A percentile compares a stretch with the other conserved stretches of the same genome.
These are phyloP conservation scores for Senecio squalidus DNA, from an alignment of 140 eudicot species.

Conservation along the genomic window DNA sequence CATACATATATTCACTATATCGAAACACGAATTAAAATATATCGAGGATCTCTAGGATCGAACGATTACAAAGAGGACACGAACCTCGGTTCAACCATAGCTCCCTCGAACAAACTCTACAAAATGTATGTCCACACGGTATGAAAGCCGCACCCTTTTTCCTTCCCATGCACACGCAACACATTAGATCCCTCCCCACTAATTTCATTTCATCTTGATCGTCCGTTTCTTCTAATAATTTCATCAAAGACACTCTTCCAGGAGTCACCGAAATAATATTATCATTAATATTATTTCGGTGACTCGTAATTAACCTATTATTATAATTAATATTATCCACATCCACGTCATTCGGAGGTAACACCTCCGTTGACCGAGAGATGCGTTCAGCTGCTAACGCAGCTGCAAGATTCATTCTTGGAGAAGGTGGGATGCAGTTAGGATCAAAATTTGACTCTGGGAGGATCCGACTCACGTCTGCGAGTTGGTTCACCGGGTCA, in stretches of 20 bases:
- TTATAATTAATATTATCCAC: no score
- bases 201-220: constrained; percentile 24
- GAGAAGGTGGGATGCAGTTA: constrained; percentile 31
- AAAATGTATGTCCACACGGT: constrained; percentile 94
- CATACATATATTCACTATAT: neutral
- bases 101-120: constrained; percentile 97
- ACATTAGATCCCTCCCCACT: constrained; percentile 48
- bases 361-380: constrained; percentile 24
- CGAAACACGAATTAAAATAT: constrained; percentile 14
- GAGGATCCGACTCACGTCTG: constrained; percentile 12
- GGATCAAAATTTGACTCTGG: constrained; percentile 18
- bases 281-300: no score
- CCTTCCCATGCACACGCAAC: constrained; percentile 99
- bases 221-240: constrained; percentile 4
- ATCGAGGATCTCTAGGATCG: constrained; percentile 69
- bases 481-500: neutral
- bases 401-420: constrained; percentile 79
- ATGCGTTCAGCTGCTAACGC: constrained; percentile 84
- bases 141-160: constrained; percentile 91
- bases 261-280: neutral
- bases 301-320: no score
- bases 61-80: constrained; percentile 91
- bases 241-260: constrained; percentile 5
- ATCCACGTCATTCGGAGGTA: neutral
- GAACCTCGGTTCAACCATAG: constrained; percentile 79